Conservation (phyloP, 257 asterid genomes). For the Ballota nigra region DNA sequence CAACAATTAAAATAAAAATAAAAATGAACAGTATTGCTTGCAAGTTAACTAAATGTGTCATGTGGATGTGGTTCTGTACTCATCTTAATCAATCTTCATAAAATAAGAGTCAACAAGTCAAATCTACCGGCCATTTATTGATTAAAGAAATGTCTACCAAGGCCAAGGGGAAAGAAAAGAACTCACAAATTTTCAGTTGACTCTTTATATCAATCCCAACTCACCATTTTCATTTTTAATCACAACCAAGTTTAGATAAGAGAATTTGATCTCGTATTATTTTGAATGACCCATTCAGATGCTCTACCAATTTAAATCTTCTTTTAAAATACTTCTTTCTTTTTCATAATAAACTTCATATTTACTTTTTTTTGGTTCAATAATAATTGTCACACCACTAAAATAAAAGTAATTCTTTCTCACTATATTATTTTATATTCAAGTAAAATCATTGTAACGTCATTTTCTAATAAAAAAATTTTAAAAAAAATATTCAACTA, state of each 20-base stretch:
- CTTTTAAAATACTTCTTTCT: no score
- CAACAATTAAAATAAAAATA: not conserved
- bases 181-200: not conserved
- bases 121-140: constrained; percentile 19
- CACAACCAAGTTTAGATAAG: not conserved
- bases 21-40: not conserved
- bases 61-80: not conserved
- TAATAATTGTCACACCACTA: no score
- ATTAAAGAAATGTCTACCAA: not conserved
- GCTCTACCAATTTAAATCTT: no score
- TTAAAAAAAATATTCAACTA: no score
- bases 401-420: no score
- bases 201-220: constrained; percentile 16
- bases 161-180: not conserved
- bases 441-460: no score
- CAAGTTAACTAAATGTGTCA: not conserved
- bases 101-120: not conserved
- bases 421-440: no score
- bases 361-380: no score
- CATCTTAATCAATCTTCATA: not conserved
- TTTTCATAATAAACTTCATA: no score
- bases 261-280: not conserved
- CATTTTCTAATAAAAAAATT: no score
- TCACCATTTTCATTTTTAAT: constrained; percentile 13
- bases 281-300: no score